A percentile compares a stretch with the other conserved stretches of the same genome.
Evolutionary conservation across 441 rosid genomes (phyloP).

Genomic region (Kokia cookei): DNA sequence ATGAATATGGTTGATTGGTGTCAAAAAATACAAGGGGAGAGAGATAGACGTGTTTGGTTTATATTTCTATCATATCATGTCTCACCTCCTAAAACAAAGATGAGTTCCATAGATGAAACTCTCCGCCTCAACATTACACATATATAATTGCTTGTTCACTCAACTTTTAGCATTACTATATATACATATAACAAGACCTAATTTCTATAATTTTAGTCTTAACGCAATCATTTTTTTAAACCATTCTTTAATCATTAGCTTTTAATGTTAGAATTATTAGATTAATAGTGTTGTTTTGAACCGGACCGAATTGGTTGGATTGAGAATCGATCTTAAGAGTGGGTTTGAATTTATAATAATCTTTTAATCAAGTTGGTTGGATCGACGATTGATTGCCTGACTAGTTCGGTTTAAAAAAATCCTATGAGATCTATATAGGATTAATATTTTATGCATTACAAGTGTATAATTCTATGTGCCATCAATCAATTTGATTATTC

Average conservation of each 20-base stretch:
- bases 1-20: constrained; percentile 9
- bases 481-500: too few species aligned
- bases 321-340: too few species aligned
- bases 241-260: neutral
- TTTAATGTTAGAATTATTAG: neutral
- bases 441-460: too few species aligned
- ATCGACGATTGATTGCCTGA: too few species aligned
- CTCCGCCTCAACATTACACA: neutral
- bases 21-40: neutral
- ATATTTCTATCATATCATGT: neutral
- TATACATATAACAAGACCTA: neutral
- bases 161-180: neutral
- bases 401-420: too few species aligned
- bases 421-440: too few species aligned
- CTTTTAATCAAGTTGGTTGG: too few species aligned
- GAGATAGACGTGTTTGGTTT: neutral
- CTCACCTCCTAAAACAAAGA: neutral
- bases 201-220: neutral
- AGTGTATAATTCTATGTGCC: too few species aligned
- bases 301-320: too few species aligned
- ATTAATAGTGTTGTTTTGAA: neutral
- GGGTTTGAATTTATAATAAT: neutral
- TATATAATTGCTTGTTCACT: neutral
- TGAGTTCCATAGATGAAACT: neutral
- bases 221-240: neutral